Base-by-base conservation (phyloP, 352 stramenopile genomes). In the Globisporangium iwayamae region DNA sequence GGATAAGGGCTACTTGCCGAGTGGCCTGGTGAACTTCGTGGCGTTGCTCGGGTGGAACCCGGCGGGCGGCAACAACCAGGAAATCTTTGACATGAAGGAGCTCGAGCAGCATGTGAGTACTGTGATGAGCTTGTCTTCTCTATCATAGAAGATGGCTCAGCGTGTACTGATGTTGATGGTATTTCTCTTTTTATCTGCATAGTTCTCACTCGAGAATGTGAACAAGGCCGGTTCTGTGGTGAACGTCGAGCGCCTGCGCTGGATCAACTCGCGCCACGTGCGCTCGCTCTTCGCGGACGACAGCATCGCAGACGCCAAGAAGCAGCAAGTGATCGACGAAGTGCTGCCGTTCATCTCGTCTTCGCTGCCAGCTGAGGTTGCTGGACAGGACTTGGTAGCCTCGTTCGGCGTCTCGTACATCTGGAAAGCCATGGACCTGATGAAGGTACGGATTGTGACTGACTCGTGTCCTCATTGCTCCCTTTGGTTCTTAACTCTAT, bases 1-100 rank as follows among this genome's bases (percentile, higher is more conserved):
- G 78, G 78, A 97, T 56, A 96, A 98, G 80, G 97, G 97, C 18
- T 99, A 96, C 69, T 75, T 99, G 8, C 87, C 97, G 13, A 95
- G 93, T 68, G 96, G 96, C 0, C 94, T 99, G 64, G 96, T 99
- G 51, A 99, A 99, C 66, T 99, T 99, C 66, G 85, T 99, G 9
- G 93, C 96, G 14, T 75, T 99, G n/a, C 87, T 99, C 18, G 97
- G 97, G 16, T 99, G 97, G 97, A 99, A 98, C 71, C 85, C 87
- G 10, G 84, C 85, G 10, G 88, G 95, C 56, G 96, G 96, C 22
- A 98, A 97, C 53, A 98, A 98, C 53, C 93, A 99, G 70, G 97
- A 99, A 68, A 98, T 99, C 64, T 99, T 98, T 64, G 84, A 84
- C 6, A 80, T 98, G 63, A 81, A 97, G 32, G 96, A 99, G 62